These are phyloP conservation scores for Catunica adiposa DNA, from an alignment of 2,329 filamentous ascomycete genomes.

Conservation along the genomic window DNA sequence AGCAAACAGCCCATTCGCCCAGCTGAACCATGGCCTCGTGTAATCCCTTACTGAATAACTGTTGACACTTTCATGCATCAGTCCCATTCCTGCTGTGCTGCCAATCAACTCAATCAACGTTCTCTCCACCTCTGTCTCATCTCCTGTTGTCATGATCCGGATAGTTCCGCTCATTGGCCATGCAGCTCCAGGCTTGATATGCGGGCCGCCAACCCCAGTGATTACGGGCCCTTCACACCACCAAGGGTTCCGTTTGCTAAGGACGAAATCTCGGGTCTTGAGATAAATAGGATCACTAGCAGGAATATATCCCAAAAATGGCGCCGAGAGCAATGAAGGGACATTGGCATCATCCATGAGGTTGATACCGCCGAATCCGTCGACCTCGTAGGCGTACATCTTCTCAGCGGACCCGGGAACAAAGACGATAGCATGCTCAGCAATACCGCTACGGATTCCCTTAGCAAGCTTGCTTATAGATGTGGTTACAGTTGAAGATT, in stretches of 20 bases:
- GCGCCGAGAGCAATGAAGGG: conserved; percentile 47
- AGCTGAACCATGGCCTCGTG: conserved; percentile 41
- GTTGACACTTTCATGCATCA: conserved; percentile 32
- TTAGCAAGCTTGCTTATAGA: conserved; percentile 41
- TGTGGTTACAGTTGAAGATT: conserved; percentile 35
- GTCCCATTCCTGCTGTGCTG: conserved; percentile 26
- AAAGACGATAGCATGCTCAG: conserved; percentile 50
- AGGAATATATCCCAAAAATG: conserved; percentile 44
- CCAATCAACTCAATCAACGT: conserved; percentile 25
- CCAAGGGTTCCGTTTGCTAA: conserved; percentile 64
- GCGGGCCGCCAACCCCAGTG: conserved; percentile 52
- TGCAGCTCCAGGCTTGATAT: conserved; percentile 42
- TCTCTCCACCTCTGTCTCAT: conserved; percentile 22
- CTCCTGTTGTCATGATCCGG: conserved; percentile 31
- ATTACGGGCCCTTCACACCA: conserved; percentile 51
- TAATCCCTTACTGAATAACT: conserved; percentile 21
- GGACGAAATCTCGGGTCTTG: conserved; percentile 64
- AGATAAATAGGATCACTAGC: conserved; percentile 50
- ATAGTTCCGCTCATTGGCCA: conserved; percentile 43
- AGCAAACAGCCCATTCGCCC: conserved; percentile 79
- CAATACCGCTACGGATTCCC: conserved; percentile 50
- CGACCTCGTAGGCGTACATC: conserved; percentile 63
- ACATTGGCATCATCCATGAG: conserved; percentile 62
- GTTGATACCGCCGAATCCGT: conserved; percentile 50
- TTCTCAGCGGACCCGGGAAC: conserved; percentile 30